phyloP scores from a whole-genome alignment of 2,329 filamentous ascomycete species.

The Aspergillus vadensis region DNA sequence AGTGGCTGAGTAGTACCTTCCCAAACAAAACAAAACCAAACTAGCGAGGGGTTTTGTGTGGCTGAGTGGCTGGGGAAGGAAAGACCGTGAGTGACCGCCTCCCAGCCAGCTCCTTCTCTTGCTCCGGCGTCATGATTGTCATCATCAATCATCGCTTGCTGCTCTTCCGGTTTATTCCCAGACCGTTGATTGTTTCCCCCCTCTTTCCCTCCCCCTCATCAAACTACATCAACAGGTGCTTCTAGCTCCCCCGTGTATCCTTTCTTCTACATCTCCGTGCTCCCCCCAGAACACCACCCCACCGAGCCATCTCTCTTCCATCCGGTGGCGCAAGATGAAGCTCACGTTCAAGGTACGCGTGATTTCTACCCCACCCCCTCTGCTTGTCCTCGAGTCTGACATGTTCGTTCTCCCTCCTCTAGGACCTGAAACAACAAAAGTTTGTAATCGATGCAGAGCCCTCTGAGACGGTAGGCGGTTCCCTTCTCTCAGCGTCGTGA shows the following conservation, averaged over 20 bases:
- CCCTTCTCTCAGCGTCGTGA: slow-evolving; percentile 10
- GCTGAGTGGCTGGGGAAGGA: not conserved
- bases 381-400: slow-evolving; percentile 21
- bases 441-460: slow-evolving; percentile 95
- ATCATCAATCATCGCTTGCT: slow-evolving; percentile 18
- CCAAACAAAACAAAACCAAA: not conserved
- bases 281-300: slow-evolving; percentile 7
- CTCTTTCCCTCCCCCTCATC: not conserved
- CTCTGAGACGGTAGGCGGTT: slow-evolving; percentile 74
- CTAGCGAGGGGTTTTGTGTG: not conserved
- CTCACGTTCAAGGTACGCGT: slow-evolving; percentile 67
- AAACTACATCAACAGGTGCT: not conserved
- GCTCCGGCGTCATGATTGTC: slow-evolving; percentile 22
- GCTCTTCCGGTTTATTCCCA: slow-evolving; percentile 10
- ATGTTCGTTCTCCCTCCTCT: slow-evolving; percentile 14
- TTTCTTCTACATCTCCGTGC: not conserved
- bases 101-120: slow-evolving; percentile 18
- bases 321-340: slow-evolving; percentile 59
- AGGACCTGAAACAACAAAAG: slow-evolving; percentile 99
- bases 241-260: slow-evolving; percentile 1
- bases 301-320: slow-evolving; percentile 28
- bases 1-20: not conserved
- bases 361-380: slow-evolving; percentile 15
- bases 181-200: slow-evolving; percentile 2
- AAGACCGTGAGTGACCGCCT: slow-evolving; percentile 19